Evolutionary conservation across 1,284 basidiomycete genomes (phyloP).

Genomic region (Cryptococcus sp.): DNA sequence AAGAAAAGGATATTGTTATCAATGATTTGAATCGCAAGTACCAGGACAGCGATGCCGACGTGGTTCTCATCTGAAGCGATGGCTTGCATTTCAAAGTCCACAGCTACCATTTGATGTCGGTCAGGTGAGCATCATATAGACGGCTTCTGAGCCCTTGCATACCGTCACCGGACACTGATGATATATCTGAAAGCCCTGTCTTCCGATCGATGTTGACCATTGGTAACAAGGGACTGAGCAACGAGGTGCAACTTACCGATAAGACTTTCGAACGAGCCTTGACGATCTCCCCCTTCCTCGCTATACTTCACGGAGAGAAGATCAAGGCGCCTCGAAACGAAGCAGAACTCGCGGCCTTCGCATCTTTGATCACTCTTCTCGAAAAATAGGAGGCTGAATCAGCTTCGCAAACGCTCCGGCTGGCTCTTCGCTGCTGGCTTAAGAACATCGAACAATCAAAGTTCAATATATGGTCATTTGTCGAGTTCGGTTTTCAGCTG

Average conservation of each 20-base stretch:
- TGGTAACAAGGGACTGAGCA: too few relatives aligned
- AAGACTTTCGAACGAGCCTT: not conserved
- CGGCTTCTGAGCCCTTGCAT: too few relatives aligned
- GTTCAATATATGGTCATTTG: not conserved
- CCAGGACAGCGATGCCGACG: not conserved
- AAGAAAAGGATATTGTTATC: not conserved
- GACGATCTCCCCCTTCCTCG: not conserved
- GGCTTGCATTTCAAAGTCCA: slow-evolving; percentile 8
- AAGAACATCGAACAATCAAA: too few relatives aligned
- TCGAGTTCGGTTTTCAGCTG: not conserved
- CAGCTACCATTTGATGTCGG: slow-evolving; percentile 3
- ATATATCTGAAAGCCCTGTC: not conserved
- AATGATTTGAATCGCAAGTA: not conserved
- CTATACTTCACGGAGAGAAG: not conserved
- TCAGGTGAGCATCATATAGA: not conserved
- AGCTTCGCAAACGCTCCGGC: too few relatives aligned
- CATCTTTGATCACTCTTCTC: too few relatives aligned
- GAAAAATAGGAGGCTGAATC: too few relatives aligned
- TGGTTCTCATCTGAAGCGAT: not conserved
- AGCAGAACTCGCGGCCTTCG: too few relatives aligned
- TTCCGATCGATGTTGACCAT: too few relatives aligned
- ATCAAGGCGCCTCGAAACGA: too few relatives aligned
- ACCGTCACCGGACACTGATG: too few relatives aligned
- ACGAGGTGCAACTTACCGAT: not conserved
- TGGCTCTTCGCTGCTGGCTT: too few relatives aligned